Conservation (phyloP, 2,329 filamentous ascomycete genomes). For the Raffaelea arxii region DNA sequence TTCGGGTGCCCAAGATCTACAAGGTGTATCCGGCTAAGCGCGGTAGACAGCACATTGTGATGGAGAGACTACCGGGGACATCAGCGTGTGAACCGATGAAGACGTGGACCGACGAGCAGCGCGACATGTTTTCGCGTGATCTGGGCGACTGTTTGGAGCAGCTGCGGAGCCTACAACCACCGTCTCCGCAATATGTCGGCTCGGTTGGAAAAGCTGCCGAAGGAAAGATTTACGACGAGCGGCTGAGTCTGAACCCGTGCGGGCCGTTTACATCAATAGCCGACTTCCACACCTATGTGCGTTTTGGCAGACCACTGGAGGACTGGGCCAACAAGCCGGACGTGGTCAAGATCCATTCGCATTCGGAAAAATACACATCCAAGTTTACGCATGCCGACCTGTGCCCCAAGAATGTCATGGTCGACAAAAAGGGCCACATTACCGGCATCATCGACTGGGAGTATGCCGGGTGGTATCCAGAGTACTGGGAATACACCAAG, state of each 20-base stretch:
- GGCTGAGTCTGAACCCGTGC: background rate
- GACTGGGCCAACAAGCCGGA: background rate
- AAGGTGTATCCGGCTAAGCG: background rate
- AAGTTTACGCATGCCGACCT: slow-evolving; percentile 2
- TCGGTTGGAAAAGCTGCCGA: background rate
- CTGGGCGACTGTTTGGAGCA: background rate
- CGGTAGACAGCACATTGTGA: background rate
- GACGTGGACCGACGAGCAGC: background rate
- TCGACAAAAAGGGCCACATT: background rate
- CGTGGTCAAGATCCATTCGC: background rate
- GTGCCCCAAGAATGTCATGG: background rate
- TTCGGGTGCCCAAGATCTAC: background rate
- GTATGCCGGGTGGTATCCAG: background rate
- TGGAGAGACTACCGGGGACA: background rate
- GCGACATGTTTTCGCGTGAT: background rate
- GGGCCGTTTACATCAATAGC: background rate
- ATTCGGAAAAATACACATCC: no score
- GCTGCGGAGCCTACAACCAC: background rate
- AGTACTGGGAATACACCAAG: slow-evolving; percentile 2
- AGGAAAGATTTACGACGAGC: background rate
- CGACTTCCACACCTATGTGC: slow-evolving; percentile 2
- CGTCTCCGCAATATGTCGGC: background rate
- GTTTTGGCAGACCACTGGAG: background rate
- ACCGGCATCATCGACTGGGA: slow-evolving; percentile 2
- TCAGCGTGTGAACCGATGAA: no score